A percentile compares a stretch with the other conserved stretches of the same genome.
These are phyloP conservation scores for Globisporangium cederbergense DNA, from an alignment of 352 stramenopile genomes.

Conservation along the genomic window DNA sequence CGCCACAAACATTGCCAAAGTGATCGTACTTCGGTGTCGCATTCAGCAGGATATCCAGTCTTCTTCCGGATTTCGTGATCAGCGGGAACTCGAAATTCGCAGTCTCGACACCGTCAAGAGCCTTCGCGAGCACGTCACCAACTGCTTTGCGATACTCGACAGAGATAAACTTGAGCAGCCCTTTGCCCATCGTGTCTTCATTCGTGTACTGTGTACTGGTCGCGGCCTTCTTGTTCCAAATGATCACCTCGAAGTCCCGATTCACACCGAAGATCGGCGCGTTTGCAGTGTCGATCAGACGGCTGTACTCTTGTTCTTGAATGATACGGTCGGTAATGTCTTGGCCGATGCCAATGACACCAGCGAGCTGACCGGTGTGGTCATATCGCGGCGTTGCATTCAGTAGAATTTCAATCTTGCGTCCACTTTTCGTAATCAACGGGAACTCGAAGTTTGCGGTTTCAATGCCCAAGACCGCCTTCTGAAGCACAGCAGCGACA, in stretches of 20 bases:
- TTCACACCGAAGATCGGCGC: conserved; percentile 62
- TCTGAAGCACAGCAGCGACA: conserved; percentile 21
- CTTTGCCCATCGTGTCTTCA: conserved; percentile 64
- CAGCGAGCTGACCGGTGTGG: conserved; percentile 27
- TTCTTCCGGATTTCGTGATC: conserved; percentile 56
- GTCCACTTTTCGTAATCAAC: conserved; percentile 50
- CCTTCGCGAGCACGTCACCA: conserved; percentile 53
- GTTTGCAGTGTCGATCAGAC: conserved; percentile 67
- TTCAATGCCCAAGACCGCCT: conserved; percentile 34
- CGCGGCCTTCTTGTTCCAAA: conserved; percentile 88
- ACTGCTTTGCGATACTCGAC: conserved; percentile 11
- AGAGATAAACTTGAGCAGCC: conserved; percentile 83
- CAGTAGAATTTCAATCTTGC: conserved; percentile 65
- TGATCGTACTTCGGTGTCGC: conserved; percentile 38
- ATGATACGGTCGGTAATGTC: conserved; percentile 52
- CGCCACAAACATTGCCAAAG: conserved; percentile 51
- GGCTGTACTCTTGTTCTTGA: conserved; percentile 42
- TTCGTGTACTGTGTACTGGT: conserved; percentile 80
- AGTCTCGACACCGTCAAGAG: conserved; percentile 63
- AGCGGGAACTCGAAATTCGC: conserved; percentile 90
- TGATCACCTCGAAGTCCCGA: conserved; percentile 62
- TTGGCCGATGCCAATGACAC: conserved; percentile 73
- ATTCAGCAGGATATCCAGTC: conserved; percentile 75
- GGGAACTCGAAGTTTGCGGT: conserved; percentile 79
- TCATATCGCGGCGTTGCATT: conserved; percentile 43